phyloP scores from a whole-genome alignment of 2,329 filamentous ascomycete genomes.

The Diaporthe caulivora region DNA sequence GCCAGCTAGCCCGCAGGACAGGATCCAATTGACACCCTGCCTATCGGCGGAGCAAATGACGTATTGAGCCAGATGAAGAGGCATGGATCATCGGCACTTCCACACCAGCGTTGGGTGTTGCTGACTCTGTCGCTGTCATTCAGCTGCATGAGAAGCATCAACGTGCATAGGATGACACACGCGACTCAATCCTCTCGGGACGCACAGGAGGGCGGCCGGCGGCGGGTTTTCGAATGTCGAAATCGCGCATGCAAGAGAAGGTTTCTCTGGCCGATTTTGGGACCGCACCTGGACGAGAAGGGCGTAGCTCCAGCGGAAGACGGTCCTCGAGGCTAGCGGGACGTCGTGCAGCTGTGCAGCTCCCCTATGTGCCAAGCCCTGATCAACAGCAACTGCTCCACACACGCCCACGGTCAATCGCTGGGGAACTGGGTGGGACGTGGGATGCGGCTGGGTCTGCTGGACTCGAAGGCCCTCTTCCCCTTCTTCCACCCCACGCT shows the following conservation, averaged over 20 bases:
- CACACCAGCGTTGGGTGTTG: conserved; percentile 8
- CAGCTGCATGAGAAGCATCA: conserved; percentile 22
- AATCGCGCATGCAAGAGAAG: conserved; percentile 26
- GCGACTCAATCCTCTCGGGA: conserved; percentile 23
- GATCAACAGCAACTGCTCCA: conserved; percentile 27
- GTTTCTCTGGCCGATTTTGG: conserved; percentile 12
- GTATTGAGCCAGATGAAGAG: conserved; percentile 23
- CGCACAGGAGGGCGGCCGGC: conserved; percentile 19
- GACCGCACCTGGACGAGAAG: conserved; percentile 11
- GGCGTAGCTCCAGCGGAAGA: conserved; percentile 24
- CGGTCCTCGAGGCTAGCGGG: conserved; percentile 19
- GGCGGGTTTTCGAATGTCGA: not conserved
- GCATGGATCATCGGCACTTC: conserved; percentile 30
- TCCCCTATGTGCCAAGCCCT: conserved; percentile 23
- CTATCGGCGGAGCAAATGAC: conserved; percentile 31
- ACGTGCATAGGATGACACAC: conserved; percentile 27
- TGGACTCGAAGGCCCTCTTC: conserved; percentile 20
- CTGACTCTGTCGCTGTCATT: conserved; percentile 27
- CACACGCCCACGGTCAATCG: conserved; percentile 29
- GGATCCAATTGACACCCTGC: conserved; percentile 27
- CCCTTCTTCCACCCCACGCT: conserved; percentile 34
- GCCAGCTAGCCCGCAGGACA: conserved; percentile 3
- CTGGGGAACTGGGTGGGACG: conserved; percentile 32
- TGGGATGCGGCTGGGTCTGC: conserved; percentile 29
- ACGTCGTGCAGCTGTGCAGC: conserved; percentile 25